phyloP scores from a whole-genome alignment of 148 eudicot genomes.

The Fagopyrum homotropicum region DNA sequence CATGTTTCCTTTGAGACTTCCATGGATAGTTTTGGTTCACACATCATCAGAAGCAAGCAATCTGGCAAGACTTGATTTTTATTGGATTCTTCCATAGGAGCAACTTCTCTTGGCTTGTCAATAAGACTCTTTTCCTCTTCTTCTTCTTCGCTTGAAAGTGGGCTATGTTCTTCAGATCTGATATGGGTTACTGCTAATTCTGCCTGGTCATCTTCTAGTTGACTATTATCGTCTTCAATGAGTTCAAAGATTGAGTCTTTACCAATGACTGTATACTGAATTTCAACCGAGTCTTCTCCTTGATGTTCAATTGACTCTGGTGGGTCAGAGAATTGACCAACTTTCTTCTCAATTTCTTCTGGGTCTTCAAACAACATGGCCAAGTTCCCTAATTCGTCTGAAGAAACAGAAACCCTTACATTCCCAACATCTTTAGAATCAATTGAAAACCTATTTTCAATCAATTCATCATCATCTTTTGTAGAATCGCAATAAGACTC shows the following conservation, averaged over 20 bases:
- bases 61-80: conserved; percentile 55
- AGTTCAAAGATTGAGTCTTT: conserved; percentile 5
- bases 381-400: conserved; percentile 13
- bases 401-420: background rate
- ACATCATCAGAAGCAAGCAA: conserved; percentile 83
- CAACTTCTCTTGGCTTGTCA: too few species aligned
- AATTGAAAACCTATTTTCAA: background rate
- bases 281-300: conserved; percentile 14
- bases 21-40: conserved; percentile 93
- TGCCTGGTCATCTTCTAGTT: background rate
- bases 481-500: background rate
- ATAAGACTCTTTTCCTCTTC: conserved; percentile 8
- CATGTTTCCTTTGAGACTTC: conserved; percentile 94
- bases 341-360: conserved; percentile 17
- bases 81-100: conserved; percentile 4
- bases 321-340: background rate
- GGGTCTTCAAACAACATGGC: conserved; percentile 18
- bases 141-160: background rate
- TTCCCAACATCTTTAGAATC: background rate
- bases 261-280: background rate
- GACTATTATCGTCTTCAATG: background rate
- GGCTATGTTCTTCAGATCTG: conserved; percentile 8
- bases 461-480: background rate
- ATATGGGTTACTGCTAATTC: background rate
- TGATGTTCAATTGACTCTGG: conserved; percentile 8